phyloP scores from a whole-genome alignment of 768 basidiomycete species.

The Auricularia cornea region DNA sequence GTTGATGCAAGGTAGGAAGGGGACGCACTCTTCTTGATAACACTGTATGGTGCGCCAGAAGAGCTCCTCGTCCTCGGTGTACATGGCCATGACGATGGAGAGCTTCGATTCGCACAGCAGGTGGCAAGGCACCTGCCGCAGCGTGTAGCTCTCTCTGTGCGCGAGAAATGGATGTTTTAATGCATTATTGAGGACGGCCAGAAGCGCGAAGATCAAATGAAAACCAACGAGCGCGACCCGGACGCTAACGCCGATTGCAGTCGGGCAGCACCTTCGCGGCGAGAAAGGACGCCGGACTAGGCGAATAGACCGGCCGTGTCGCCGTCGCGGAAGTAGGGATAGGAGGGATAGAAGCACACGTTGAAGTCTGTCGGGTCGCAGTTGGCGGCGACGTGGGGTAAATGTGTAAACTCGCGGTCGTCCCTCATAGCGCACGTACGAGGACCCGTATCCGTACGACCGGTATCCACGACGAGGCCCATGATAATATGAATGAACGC shows the following conservation, averaged over 20 bases:
- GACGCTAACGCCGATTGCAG: too few relatives aligned
- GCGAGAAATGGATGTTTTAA: neutral
- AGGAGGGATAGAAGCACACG: neutral
- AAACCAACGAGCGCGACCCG: too few relatives aligned
- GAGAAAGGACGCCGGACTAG: too few relatives aligned
- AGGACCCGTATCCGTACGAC: too few relatives aligned
- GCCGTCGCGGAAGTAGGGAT: too few relatives aligned
- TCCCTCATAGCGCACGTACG: constrained; percentile 56
- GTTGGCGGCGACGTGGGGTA: constrained; percentile 93
- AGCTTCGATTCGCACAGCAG: constrained; percentile 86
- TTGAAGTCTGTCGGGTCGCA: constrained; percentile 94
- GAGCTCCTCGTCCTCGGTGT: constrained; percentile 86
- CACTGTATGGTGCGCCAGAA: constrained; percentile 93
- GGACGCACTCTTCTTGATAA: constrained; percentile 72
- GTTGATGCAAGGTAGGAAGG: neutral
- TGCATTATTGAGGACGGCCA: neutral
- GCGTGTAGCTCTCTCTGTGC: constrained; percentile 60
- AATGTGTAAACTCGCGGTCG: constrained; percentile 88
- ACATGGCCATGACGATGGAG: constrained; percentile 98
- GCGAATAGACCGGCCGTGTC: too few relatives aligned
- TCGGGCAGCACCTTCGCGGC: too few relatives aligned
- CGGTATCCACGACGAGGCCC: too few relatives aligned
- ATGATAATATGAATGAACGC: too few relatives aligned
- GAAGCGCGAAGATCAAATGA: neutral
- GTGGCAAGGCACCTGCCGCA: constrained; percentile 87